Base-by-base conservation (phyloP, 805 yeast species). In the Starmerella kuoi region DNA sequence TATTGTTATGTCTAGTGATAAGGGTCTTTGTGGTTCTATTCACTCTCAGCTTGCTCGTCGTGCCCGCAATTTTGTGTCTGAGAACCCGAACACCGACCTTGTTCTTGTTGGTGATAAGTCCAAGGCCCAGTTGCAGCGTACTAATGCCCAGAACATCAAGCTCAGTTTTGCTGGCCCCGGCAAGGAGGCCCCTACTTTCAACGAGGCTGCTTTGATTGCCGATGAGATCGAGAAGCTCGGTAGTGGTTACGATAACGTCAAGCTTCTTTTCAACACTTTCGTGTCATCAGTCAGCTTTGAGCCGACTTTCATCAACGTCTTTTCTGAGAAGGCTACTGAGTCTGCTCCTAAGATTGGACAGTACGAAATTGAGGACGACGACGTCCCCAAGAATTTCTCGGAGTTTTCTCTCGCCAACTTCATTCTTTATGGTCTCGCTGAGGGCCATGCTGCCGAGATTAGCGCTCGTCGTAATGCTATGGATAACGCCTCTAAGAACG, bases 401-500 rank as follows among this genome's bases (percentile, higher is more conserved):
- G 93, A 87, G 69, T 85, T 82, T 70, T 73, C 93, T 37, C 73
- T 91, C 56, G 87, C 97, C 53, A 87, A 84, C 76, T 76, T 85
- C 59, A 73, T 88, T 58, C 76, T 80, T 64, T 69, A 87, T 60
- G 96, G 95, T 48, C 74, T 87, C 74, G 88, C 96, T 52, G 95
- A 91, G 65, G 97, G 96, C 67, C 87, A 88, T 68, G 96, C 97
- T 49, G 83, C 97, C 46, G 98, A 88, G 74, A 75, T 87, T 55
- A 80, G 93, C 52, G 95, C 98, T 48, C 87, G 98, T 79, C 87
- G 98, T 78, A 88, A 85, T 65, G 97, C 98, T 56, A 88, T 88
- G 98, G 98, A 88, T 70, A 91, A 91, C 63, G 98, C 98, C 51
- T 86, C 96, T 56, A 88, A 91, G 91, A 88, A 88, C 65, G 98